Base-by-base conservation (phyloP, 768 basidiomycete genomes). In the Podaxis sp. region DNA sequence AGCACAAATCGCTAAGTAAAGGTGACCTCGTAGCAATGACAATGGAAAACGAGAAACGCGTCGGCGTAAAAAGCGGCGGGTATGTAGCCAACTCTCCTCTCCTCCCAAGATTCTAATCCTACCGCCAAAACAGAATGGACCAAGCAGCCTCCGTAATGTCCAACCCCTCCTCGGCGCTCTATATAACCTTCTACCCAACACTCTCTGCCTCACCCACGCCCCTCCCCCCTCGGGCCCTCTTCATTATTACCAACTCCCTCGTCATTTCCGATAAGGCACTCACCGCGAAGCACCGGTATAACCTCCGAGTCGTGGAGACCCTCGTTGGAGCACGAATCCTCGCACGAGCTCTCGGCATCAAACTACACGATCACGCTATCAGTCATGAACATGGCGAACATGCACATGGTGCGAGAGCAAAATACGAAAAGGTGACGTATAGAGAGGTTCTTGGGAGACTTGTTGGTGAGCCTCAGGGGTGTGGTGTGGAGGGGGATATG, bases 281-380 rank as follows among this genome's bases (percentile, higher is more conserved):
- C 57, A 85, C 84, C 37, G 90, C 91, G 1, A 90, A 88, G 65
- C 82, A 79, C 37, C 81, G 86, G 48, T 95, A 96, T 77, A 96
- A 97, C 69, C 79, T 95, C 14, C 91, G 92, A 36, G 93, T 95
- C 36, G 90, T 95, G n/a, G 94, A 97, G 72, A 91, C 89, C 0
- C 86, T 93, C 18, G 87, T 86, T 37, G 89, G 86, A 1, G 91
- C 94, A 0, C 81, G 89, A 25, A 76, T 93, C 4, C 79, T 97
- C 11, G 86, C 87, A 0, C 79, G 81, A 32, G 73, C 76, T 38
- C 80, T 95, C 23, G 80, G 78, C 1, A 62, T 90, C 14, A 48
- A 66, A 21, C 71, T 74, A 11, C 74, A 64, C 16, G 74, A 72
- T 18, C 61, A 73, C 70, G 38, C 82, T 44, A 5, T 7, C 6